Percentiles rank a stretch among this genome's conserved stretches.
These are phyloP conservation scores for Xylariaceae sp. DNA, from an alignment of 2,329 filamentous ascomycete species.

Conservation along the genomic window DNA sequence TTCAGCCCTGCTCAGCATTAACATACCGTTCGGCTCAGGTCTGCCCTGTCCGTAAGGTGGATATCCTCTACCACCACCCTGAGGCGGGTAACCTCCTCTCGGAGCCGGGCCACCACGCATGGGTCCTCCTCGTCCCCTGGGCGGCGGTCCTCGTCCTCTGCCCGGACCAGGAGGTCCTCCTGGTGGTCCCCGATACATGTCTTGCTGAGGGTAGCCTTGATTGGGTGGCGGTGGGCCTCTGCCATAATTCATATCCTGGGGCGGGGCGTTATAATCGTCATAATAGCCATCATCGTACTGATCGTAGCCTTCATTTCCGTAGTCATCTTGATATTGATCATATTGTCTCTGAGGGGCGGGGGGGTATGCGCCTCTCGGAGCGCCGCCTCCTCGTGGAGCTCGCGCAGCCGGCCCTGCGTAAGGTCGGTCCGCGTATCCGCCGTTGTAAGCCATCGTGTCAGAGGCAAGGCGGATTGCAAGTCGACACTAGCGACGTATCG, in stretches of 20 bases:
- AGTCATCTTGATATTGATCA: conserved; percentile 43
- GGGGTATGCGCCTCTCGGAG: conserved; percentile 23
- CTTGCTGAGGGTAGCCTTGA: conserved; percentile 39
- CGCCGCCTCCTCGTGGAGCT: conserved; percentile 27
- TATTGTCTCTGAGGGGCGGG: conserved; percentile 33
- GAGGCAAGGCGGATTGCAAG: not conserved
- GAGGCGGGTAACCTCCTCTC: conserved; percentile 15
- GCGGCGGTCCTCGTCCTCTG: conserved; percentile 39
- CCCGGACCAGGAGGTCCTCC: conserved; percentile 26
- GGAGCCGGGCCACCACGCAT: conserved; percentile 36
- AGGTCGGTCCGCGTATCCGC: conserved; percentile 43
- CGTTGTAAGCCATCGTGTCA: conserved; percentile 48
- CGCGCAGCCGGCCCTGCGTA: conserved; percentile 45
- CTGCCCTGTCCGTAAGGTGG: not conserved
- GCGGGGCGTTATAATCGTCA: conserved; percentile 36
- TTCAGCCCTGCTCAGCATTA: not conserved
- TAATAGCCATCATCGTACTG: conserved; percentile 40
- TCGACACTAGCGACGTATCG: too few relatives aligned
- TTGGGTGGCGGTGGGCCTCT: conserved; percentile 38
- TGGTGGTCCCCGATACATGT: conserved; percentile 40
- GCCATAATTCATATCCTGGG: conserved; percentile 44
- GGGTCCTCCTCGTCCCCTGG: conserved; percentile 43
- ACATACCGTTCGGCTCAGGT: conserved; percentile 31
- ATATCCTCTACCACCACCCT: conserved; percentile 4
- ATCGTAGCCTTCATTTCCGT: conserved; percentile 42